phyloP scores from a whole-genome alignment of 2,329 filamentous ascomycete species.

The Pleurostoma richardsiae region DNA sequence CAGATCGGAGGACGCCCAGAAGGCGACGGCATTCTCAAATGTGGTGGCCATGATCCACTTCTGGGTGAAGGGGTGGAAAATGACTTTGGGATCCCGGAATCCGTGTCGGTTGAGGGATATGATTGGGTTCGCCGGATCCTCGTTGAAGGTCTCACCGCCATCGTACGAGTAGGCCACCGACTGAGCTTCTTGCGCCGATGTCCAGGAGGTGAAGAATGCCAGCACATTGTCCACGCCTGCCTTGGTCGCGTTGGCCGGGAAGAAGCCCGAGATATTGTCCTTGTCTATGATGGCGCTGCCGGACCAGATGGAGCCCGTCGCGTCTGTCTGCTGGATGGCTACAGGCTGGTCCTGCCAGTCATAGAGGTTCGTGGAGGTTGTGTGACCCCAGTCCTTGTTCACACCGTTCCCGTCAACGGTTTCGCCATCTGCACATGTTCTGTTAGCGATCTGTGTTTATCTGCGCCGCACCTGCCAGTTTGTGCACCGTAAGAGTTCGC shows the following conservation, averaged over 20 bases:
- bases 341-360: slow-evolving; percentile 62
- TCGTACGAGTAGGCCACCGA: slow-evolving; percentile 57
- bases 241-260: slow-evolving; percentile 39
- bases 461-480: background rate
- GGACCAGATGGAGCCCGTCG: slow-evolving; percentile 41
- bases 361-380: slow-evolving; percentile 56
- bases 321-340: slow-evolving; percentile 46
- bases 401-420: slow-evolving; percentile 34
- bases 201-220: slow-evolving; percentile 45
- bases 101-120: slow-evolving; percentile 45
- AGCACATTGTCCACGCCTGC: slow-evolving; percentile 51
- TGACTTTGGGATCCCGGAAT: slow-evolving; percentile 63
- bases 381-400: slow-evolving; percentile 64
- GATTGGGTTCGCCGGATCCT: slow-evolving; percentile 54
- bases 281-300: slow-evolving; percentile 54
- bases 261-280: slow-evolving; percentile 64
- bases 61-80: slow-evolving; percentile 44
- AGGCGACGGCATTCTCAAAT: slow-evolving; percentile 47
- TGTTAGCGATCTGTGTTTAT: background rate
- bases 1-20: slow-evolving; percentile 56
- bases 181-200: slow-evolving; percentile 41
- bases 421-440: slow-evolving; percentile 13
- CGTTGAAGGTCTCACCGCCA: slow-evolving; percentile 53
- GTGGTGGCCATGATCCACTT: slow-evolving; percentile 55
- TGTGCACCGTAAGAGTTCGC: no score